Percentiles rank a stretch among this genome's conserved stretches.
phyloP scores from a whole-genome alignment of 2,329 filamentous ascomycete genomes.

The Sporothrix phasma region DNA sequence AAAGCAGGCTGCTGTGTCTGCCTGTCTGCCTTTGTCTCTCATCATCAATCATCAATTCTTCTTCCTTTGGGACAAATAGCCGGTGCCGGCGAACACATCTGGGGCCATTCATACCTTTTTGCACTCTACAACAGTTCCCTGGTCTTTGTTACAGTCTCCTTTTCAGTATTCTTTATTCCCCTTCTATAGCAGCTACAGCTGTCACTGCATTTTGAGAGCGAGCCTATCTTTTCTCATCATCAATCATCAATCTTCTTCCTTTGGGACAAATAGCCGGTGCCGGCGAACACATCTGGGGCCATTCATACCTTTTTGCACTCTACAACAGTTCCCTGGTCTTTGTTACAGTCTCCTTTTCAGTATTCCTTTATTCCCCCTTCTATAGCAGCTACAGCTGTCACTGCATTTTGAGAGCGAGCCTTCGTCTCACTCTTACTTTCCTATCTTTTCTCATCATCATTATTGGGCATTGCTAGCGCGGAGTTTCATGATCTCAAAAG shows the following conservation, averaged over 20 bases:
- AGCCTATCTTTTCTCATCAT: background rate
- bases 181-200: background rate
- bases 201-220: background rate
- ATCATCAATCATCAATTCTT: background rate
- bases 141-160: background rate
- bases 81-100: background rate
- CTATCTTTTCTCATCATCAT: background rate
- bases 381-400: background rate
- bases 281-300: background rate
- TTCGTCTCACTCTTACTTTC: background rate
- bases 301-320: background rate
- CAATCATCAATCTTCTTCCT: background rate
- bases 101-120: background rate
- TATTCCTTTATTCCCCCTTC: background rate
- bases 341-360: background rate
- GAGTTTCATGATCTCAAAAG: slow-evolving; percentile 18
- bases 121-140: background rate
- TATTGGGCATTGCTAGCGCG: slow-evolving; percentile 18
- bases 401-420: background rate
- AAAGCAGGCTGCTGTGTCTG: slow-evolving; percentile 3
- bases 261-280: too few species aligned
- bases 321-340: background rate
- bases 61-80: too few species aligned
- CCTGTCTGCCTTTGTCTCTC: background rate
- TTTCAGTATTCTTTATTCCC: background rate